A percentile compares a stretch with the other conserved stretches of the same genome.
Conservation (phyloP, 768 basidiomycete genomes). For the Pleurotus sapidus region DNA sequence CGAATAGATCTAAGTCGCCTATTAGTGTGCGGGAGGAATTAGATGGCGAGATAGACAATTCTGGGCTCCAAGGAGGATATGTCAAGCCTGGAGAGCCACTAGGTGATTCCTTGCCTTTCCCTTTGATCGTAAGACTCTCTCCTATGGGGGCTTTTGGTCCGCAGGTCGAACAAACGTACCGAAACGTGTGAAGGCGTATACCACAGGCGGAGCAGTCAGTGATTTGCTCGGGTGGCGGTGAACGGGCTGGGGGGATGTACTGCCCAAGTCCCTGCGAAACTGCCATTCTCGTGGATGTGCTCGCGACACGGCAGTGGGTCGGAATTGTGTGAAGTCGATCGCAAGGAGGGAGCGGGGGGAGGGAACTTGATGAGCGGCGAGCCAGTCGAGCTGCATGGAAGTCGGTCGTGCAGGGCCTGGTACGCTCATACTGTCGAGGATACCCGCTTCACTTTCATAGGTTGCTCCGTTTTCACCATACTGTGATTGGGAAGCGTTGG, state of each 20-base stretch:
- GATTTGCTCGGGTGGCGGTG: conserved; percentile 55
- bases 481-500: conserved; percentile 48
- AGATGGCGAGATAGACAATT: conserved; percentile 23
- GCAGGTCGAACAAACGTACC: conserved; percentile 88
- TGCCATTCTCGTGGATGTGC: conserved; percentile 18
- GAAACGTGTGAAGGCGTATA: conserved; percentile 68
- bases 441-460: conserved; percentile 10
- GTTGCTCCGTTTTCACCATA: conserved; percentile 33
- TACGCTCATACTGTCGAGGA: background rate
- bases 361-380: conserved; percentile 49
- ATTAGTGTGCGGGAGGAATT: conserved; percentile 38
- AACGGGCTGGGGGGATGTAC: conserved; percentile 38
- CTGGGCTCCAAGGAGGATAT: conserved; percentile 30
- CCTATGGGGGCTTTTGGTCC: conserved; percentile 65
- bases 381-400: conserved; percentile 66
- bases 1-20: conserved; percentile 25
- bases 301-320: conserved; percentile 22
- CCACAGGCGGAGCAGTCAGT: conserved; percentile 88
- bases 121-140: conserved; percentile 32
- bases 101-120: conserved; percentile 43
- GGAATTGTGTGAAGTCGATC: conserved; percentile 25
- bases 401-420: conserved; percentile 50
- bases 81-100: conserved; percentile 13
- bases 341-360: conserved; percentile 16
- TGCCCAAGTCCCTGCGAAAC: conserved; percentile 53